phyloP scores from a whole-genome alignment of 176 grass and related monocot genomes.

The Rhynchospora pubera region DNA sequence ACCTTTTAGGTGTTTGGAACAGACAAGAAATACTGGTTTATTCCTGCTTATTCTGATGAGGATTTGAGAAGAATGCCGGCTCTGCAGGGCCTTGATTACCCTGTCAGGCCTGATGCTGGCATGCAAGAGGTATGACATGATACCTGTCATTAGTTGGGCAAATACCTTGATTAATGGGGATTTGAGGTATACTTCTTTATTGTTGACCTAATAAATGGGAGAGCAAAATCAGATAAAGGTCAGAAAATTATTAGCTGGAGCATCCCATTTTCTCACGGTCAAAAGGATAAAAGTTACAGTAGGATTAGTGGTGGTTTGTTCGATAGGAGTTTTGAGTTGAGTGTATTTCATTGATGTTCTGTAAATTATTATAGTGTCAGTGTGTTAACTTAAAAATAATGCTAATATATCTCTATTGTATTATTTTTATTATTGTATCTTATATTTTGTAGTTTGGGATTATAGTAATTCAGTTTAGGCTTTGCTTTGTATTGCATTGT shows the following conservation, averaged over 20 bases:
- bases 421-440: neutral
- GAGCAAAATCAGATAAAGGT: neutral
- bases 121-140: slow-evolving; percentile 46
- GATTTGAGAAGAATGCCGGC: slow-evolving; percentile 78
- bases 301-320: slow-evolving; percentile 19
- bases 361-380: slow-evolving; percentile 12
- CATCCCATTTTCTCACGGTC: neutral
- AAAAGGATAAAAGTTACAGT: neutral
- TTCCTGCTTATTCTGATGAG: slow-evolving; percentile 82
- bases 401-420: neutral
- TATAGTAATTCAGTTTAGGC: neutral
- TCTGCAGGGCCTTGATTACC: slow-evolving; percentile 81
- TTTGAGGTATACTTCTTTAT: neutral
- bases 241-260: neutral
- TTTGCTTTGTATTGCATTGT: neutral
- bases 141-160: neutral
- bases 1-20: slow-evolving; percentile 68
- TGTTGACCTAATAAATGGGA: neutral
- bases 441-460: neutral
- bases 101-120: slow-evolving; percentile 54
- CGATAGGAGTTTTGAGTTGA: neutral
- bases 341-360: slow-evolving; percentile 15
- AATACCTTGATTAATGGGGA: slow-evolving; percentile 12
- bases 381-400: slow-evolving; percentile 6
- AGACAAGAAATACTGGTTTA: slow-evolving; percentile 82